phyloP scores from a whole-genome alignment of 2,329 filamentous ascomycete genomes.

The Aspergillus pseudotamarii region DNA sequence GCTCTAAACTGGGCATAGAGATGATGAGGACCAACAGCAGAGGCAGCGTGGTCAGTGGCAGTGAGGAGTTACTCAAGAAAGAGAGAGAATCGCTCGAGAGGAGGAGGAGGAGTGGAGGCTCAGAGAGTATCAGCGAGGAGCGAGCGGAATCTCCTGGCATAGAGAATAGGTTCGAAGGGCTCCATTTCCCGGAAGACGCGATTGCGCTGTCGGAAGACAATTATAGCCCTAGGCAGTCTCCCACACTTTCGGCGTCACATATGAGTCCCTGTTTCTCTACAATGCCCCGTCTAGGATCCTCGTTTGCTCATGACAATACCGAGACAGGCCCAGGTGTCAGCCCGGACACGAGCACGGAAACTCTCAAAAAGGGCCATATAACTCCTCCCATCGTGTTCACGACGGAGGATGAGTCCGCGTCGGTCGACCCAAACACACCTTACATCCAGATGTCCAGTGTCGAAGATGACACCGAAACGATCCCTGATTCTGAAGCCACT shows the following conservation, averaged over 20 bases:
- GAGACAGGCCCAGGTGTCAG: constrained; percentile 9
- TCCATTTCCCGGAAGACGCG: constrained; percentile 39
- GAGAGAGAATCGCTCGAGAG: constrained; percentile 39
- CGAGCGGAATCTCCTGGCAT: constrained; percentile 28
- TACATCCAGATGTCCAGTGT: constrained; percentile 22
- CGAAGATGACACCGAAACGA: constrained; percentile 26
- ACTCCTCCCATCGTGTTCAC: constrained; percentile 34
- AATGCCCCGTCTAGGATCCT: constrained; percentile 10
- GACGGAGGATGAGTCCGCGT: background rate
- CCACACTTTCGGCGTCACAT: constrained; percentile 19
- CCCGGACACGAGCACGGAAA: constrained; percentile 11
- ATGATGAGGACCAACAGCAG: constrained; percentile 98
- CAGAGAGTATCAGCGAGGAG: constrained; percentile 25
- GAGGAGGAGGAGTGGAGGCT: constrained; percentile 24
- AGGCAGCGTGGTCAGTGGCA: constrained; percentile 68
- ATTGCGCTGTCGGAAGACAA: constrained; percentile 33
- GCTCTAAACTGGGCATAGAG: constrained; percentile 89
- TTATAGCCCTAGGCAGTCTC: constrained; percentile 27
- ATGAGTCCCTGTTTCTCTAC: constrained; percentile 9
- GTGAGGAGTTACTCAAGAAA: constrained; percentile 42
- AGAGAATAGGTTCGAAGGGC: constrained; percentile 35
- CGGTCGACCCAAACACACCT: constrained; percentile 21
- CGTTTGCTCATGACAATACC: constrained; percentile 14
- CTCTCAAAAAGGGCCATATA: constrained; percentile 28
- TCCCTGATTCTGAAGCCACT: constrained; percentile 35